A percentile compares a stretch with the other conserved stretches of the same genome.
phyloP scores from a whole-genome alignment of 208 protist species.

The Crithidia sp. region DNA sequence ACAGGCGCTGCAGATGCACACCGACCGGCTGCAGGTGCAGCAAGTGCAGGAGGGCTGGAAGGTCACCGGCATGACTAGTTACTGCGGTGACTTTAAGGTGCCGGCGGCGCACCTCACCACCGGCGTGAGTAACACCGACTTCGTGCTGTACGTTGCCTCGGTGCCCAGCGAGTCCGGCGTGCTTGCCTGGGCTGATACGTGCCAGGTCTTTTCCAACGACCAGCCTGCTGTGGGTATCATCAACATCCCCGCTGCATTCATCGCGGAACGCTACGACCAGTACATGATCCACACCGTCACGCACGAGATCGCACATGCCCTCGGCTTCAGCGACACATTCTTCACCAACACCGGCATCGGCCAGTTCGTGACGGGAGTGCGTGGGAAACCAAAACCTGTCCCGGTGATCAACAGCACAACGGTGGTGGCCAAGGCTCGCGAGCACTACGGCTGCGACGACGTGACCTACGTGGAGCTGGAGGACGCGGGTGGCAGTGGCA shows the following conservation, averaged over 20 bases:
- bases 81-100: conserved; percentile 8
- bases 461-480: conserved; percentile 78
- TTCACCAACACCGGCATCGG: conserved; percentile 24
- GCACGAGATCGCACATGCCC: conserved; percentile 87
- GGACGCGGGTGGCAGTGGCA: conserved; percentile 54
- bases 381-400: conserved; percentile 30
- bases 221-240: conserved; percentile 48
- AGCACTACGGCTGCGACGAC: conserved; percentile 71
- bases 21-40: conserved; percentile 49
- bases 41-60: conserved; percentile 16
- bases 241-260: conserved; percentile 51
- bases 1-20: conserved; percentile 51
- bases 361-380: conserved; percentile 12
- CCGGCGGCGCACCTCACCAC: conserved; percentile 36
- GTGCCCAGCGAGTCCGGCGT: conserved; percentile 19
- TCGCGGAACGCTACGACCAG: conserved; percentile 12
- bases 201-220: conserved; percentile 21
- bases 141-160: conserved; percentile 72
- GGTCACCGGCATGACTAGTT: conserved; percentile 3
- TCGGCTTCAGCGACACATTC: conserved; percentile 57
- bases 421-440: conserved; percentile 37
- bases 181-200: conserved; percentile 54
- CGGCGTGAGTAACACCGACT: conserved; percentile 55
- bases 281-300: conserved; percentile 30
- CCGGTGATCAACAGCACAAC: conserved; percentile 36